phyloP scores from a whole-genome alignment of 129 eudicot species.

The Silybum marianum region DNA sequence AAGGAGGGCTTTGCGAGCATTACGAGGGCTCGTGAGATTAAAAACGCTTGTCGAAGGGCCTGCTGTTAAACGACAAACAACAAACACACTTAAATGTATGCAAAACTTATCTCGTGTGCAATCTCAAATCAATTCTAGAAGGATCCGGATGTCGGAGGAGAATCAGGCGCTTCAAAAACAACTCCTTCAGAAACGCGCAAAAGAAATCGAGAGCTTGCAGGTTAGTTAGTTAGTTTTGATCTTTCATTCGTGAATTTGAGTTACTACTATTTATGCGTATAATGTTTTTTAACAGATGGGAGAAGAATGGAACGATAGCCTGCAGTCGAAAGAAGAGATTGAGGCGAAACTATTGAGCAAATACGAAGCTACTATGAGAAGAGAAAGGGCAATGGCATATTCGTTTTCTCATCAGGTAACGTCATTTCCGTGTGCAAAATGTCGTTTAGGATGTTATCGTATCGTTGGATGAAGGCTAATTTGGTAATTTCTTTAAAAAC shows the following conservation, averaged over 20 bases:
- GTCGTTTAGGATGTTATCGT: not conserved
- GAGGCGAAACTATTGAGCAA: constrained; percentile 75
- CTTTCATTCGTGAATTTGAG: not conserved
- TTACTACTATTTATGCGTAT: not conserved
- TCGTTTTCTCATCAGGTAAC: constrained; percentile 94
- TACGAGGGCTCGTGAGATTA: constrained; percentile 87
- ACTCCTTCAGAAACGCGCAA: constrained; percentile 78
- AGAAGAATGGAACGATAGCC: constrained; percentile 84
- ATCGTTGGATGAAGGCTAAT: not conserved
- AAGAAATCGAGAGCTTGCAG: constrained; percentile 72
- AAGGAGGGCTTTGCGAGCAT: constrained; percentile 78
- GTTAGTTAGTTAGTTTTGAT: constrained; percentile 34
- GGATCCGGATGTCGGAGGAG: constrained; percentile 87
- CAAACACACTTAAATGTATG: constrained; percentile 82
- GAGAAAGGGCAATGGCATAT: constrained; percentile 93
- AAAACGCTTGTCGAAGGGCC: constrained; percentile 83
- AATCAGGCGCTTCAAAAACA: constrained; percentile 85
- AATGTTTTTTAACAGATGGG: constrained; percentile 55
- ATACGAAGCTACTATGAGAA: constrained; percentile 87
- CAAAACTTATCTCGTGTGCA: constrained; percentile 89
- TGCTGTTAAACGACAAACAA: constrained; percentile 75
- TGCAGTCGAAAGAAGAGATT: constrained; percentile 78
- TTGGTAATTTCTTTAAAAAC: constrained; percentile 9
- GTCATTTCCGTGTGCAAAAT: not conserved
- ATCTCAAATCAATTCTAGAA: constrained; percentile 76